Conservation (phyloP, 2,329 filamentous ascomycete genomes). For the Cryphonectria parasitica region DNA sequence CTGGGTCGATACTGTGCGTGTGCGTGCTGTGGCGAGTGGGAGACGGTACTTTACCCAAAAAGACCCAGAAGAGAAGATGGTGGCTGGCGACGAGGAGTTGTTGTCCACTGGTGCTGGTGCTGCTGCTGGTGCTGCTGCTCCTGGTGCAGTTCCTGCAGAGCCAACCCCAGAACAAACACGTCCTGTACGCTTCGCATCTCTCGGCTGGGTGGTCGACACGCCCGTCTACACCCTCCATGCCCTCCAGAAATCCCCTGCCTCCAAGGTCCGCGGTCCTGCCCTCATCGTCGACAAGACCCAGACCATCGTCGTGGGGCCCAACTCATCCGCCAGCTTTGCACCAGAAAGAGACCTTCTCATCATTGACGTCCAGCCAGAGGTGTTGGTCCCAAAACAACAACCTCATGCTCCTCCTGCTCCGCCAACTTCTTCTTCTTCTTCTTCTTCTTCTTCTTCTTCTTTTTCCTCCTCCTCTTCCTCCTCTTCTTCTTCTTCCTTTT, state of each 20-base stretch:
- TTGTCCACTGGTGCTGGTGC: too few relatives aligned
- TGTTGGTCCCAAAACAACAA: background rate
- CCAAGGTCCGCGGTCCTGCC: constrained; percentile 13
- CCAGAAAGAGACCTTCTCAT: constrained; percentile 42
- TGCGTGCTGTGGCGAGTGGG: constrained; percentile 15
- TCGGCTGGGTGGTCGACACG: constrained; percentile 30
- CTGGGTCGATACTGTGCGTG: constrained; percentile 21
- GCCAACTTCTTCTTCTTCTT: background rate
- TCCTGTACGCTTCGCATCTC: constrained; percentile 30
- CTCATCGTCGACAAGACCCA: constrained; percentile 44
- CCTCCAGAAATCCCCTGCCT: background rate
- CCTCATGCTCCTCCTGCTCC: too few relatives aligned
- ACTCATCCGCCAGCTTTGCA: constrained; percentile 37
- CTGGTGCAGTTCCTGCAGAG: background rate
- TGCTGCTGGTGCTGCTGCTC: too few relatives aligned
- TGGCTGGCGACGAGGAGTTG: background rate
- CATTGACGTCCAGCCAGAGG: constrained; percentile 37
- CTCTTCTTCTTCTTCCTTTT: too few relatives aligned
- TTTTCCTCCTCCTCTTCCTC: too few relatives aligned
- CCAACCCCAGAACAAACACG: background rate
- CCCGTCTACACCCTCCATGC: constrained; percentile 28
- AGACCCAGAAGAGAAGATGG: background rate
- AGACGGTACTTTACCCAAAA: background rate
- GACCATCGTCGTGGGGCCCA: constrained; percentile 47
- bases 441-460: background rate